A percentile compares a stretch with the other conserved stretches of the same genome.
phyloP scores from a whole-genome alignment of 1,139 yeast genomes.

The Nakaseomyces sp. region DNA sequence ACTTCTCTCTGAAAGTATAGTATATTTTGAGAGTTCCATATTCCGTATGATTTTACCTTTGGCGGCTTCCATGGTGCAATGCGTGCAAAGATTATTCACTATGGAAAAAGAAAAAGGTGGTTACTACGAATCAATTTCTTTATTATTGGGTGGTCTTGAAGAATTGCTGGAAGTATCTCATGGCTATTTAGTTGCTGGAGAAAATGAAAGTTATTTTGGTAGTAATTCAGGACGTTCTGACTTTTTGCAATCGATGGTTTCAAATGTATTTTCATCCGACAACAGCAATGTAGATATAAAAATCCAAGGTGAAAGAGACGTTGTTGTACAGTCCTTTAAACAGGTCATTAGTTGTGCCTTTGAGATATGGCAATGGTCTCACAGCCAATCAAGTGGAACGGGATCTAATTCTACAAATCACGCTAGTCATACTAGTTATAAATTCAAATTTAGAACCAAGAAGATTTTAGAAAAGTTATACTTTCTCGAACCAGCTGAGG shows the following conservation, averaged over 20 bases:
- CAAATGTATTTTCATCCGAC: slow-evolving; percentile 81
- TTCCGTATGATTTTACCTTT: slow-evolving; percentile 29
- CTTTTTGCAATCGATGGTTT: slow-evolving; percentile 34
- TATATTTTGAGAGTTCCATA: slow-evolving; percentile 27
- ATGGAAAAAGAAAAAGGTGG: slow-evolving; percentile 22
- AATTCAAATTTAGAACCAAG: slow-evolving; percentile 64
- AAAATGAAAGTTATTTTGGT: slow-evolving; percentile 21
- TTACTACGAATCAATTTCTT: slow-evolving; percentile 35
- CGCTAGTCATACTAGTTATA: slow-evolving; percentile 43
- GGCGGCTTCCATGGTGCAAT: slow-evolving; percentile 29
- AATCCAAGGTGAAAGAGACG: slow-evolving; percentile 46
- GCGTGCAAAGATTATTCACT: slow-evolving; percentile 20
- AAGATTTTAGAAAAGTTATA: slow-evolving; percentile 61
- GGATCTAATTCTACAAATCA: slow-evolving; percentile 47
- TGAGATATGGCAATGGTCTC: slow-evolving; percentile 71
- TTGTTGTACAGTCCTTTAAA: slow-evolving; percentile 55
- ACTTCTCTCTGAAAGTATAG: slow-evolving; percentile 28
- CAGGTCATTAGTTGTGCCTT: slow-evolving; percentile 49
- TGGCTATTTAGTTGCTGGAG: slow-evolving; percentile 38
- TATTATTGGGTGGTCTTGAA: slow-evolving; percentile 57
- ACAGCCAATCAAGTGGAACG: slow-evolving; percentile 34
- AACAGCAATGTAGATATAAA: slow-evolving; percentile 51
- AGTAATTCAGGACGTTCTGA: slow-evolving; percentile 22
- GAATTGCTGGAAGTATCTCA: slow-evolving; percentile 56
- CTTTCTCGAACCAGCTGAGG: slow-evolving; percentile 63